Evolutionary conservation across 805 yeast species (phyloP).

Genomic region (Maudiozyma serrabonitensis): DNA sequence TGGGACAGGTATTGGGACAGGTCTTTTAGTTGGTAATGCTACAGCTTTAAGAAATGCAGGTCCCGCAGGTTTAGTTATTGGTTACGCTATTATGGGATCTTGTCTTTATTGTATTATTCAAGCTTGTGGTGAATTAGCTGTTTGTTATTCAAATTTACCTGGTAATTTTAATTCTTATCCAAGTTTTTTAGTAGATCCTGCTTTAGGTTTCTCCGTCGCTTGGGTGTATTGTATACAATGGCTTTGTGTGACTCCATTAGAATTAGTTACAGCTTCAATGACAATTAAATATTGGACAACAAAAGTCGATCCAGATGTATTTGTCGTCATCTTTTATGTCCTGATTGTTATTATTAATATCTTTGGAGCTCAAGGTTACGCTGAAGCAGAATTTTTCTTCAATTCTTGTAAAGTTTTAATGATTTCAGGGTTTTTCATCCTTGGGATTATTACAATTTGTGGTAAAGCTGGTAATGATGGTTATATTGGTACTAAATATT

Average conservation of each 20-base stretch:
- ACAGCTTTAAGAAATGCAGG: conserved; percentile 49
- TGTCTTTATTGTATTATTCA: conserved; percentile 52
- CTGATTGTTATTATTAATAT: conserved; percentile 39
- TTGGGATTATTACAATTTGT: conserved; percentile 44
- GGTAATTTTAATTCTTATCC: conserved; percentile 56
- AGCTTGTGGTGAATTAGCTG: conserved; percentile 63
- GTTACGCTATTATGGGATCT: conserved; percentile 50
- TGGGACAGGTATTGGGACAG: conserved; percentile 71
- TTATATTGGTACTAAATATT: conserved; percentile 47
- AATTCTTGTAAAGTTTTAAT: conserved; percentile 50
- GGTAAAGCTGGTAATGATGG: conserved; percentile 51
- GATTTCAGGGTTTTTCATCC: conserved; percentile 48
- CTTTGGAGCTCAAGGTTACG: conserved; percentile 50
- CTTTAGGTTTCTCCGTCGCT: conserved; percentile 63
- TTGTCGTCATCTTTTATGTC: conserved; percentile 49
- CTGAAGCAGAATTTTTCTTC: conserved; percentile 59
- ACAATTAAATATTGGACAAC: conserved; percentile 45
- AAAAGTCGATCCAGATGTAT: conserved; percentile 43
- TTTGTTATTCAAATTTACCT: conserved; percentile 47
- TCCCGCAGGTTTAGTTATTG: conserved; percentile 51
- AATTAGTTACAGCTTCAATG: conserved; percentile 53
- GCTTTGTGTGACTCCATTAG: conserved; percentile 57
- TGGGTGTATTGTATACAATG: conserved; percentile 62
- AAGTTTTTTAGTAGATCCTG: conserved; percentile 53
- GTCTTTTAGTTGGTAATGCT: conserved; percentile 64